Evolutionary conservation across 2,329 filamentous ascomycete genomes (phyloP).

Genomic region (Diplocarpon mali): DNA sequence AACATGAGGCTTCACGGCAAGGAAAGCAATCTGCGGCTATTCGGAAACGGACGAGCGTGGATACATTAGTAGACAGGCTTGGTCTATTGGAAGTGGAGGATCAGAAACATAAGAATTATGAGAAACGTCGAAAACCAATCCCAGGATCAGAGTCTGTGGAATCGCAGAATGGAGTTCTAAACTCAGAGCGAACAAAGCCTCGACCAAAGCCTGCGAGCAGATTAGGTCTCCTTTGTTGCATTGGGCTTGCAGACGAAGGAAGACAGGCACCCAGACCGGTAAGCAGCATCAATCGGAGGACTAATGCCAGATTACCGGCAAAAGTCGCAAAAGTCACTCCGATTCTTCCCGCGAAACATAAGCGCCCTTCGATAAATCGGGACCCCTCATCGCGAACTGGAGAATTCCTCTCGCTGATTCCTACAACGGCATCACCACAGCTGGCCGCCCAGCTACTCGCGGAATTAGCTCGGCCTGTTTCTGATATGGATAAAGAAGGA

Average conservation of each 20-base stretch:
- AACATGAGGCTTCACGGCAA: conserved; percentile 30
- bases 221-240: conserved; percentile 23
- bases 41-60: conserved; percentile 63
- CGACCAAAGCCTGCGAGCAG: conserved; percentile 16
- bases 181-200: conserved; percentile 7
- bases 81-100: conserved; percentile 54
- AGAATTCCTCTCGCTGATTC: conserved; percentile 57
- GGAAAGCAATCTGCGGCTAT: conserved; percentile 37
- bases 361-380: conserved; percentile 18
- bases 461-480: conserved; percentile 68
- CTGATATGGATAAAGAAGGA: conserved; percentile 64
- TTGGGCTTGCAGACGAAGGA: conserved; percentile 20
- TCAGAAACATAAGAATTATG: conserved; percentile 18
- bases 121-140: conserved; percentile 17
- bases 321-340: conserved; percentile 6
- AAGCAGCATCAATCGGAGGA: conserved; percentile 7
- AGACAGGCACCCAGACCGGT: conserved; percentile 19
- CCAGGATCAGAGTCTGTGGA: conserved; percentile 19
- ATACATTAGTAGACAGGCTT: conserved; percentile 72
- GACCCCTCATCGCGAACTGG: conserved; percentile 28
- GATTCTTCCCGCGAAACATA: conserved; percentile 11
- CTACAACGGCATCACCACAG: conserved; percentile 51
- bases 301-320: conserved; percentile 9
- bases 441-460: conserved; percentile 60
- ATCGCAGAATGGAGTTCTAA: conserved; percentile 1